These are phyloP conservation scores for Anethum foeniculum DNA, from an alignment of 140 eudicot genomes.

Conservation along the genomic window DNA sequence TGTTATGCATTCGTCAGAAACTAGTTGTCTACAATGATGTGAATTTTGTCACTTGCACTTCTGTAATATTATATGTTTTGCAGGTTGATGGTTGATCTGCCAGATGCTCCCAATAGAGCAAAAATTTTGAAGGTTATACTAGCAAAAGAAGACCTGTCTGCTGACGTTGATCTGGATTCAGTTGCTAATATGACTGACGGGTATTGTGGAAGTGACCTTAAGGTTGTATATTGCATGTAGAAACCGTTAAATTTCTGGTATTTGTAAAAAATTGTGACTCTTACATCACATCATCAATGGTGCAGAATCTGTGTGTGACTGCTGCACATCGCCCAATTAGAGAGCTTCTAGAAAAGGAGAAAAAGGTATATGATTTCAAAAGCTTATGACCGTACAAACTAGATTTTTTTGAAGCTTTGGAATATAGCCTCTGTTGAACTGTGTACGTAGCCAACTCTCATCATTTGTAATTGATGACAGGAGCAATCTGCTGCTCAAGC, in stretches of 20 bases:
- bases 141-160: constrained; percentile 80
- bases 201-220: constrained; percentile 93
- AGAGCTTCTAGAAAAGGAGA: constrained; percentile 72
- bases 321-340: constrained; percentile 97
- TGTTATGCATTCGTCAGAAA: not conserved
- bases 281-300: not conserved
- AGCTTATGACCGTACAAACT: not conserved
- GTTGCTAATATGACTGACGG: constrained; percentile 94
- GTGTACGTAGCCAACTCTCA: not conserved
- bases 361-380: constrained; percentile 38
- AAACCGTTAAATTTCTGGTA: not conserved
- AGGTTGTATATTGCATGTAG: constrained; percentile 30
- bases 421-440: not conserved
- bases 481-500: constrained; percentile 66
- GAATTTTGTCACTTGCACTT: constrained; percentile 1
- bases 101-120: constrained; percentile 92
- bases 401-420: not conserved
- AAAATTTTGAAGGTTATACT: constrained; percentile 75
- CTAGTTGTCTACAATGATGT: not conserved
- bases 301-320: constrained; percentile 90
- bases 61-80: not conserved
- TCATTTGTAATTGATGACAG: constrained; percentile 32
- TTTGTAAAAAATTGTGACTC: not conserved
- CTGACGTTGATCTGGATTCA: constrained; percentile 70
- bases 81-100: constrained; percentile 90